A percentile compares a stretch with the other conserved stretches of the same genome.
phyloP scores from a whole-genome alignment of 2,329 filamentous ascomycete species.

The Cryphonectria radicalis region DNA sequence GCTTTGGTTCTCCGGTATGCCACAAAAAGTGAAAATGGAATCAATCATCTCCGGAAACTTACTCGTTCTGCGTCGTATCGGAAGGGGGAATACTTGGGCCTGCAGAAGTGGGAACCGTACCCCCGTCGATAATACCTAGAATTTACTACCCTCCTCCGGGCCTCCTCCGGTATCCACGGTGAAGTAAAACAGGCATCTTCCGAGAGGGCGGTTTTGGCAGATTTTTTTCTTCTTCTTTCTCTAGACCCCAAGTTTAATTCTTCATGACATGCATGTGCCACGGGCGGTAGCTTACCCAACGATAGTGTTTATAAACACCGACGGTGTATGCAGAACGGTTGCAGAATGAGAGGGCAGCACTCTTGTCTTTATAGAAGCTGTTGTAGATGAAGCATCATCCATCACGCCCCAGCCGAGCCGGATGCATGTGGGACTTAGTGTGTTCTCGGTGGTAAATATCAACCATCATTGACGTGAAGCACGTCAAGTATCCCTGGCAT shows the following conservation, averaged over 20 bases:
- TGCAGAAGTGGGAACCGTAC: conserved; percentile 3
- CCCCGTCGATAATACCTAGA: not conserved
- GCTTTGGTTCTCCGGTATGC: not conserved
- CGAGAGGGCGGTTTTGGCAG: not conserved
- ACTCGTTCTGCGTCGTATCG: conserved; percentile 1
- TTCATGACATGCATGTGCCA: not conserved
- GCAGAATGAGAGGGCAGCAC: not conserved
- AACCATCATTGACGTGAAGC: not conserved
- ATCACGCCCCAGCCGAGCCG: not conserved
- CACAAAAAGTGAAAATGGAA: not conserved
- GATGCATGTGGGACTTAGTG: not conserved
- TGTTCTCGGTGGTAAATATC: not conserved
- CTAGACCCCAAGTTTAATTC: not conserved
- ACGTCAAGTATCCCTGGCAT: not conserved
- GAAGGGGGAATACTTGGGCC: not conserved
- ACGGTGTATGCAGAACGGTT: not conserved
- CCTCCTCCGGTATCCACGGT: not conserved
- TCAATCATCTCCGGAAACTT: not conserved
- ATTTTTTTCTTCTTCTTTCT: not conserved
- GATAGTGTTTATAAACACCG: not conserved
- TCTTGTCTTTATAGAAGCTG: not conserved
- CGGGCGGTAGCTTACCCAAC: not conserved
- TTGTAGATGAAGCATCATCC: not conserved
- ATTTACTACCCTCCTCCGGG: not conserved
- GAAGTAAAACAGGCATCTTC: not conserved